phyloP scores from a whole-genome alignment of 352 stramenopile species.

The Phytophthora sp. region DNA sequence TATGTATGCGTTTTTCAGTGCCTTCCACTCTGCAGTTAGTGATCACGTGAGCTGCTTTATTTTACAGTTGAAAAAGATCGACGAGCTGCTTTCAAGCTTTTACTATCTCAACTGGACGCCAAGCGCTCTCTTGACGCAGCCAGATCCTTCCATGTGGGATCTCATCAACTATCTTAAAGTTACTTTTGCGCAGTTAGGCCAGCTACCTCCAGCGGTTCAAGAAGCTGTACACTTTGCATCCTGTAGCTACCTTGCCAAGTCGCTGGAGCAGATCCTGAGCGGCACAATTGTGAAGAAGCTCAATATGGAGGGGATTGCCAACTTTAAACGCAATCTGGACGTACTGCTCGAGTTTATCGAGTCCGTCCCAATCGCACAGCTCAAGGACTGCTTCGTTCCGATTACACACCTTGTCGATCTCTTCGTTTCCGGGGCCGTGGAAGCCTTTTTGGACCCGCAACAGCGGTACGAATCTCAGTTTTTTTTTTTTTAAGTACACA shows the following conservation, averaged over 20 bases:
- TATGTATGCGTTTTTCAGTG: slow-evolving; percentile 25
- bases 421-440: slow-evolving; percentile 62
- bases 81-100: slow-evolving; percentile 76
- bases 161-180: slow-evolving; percentile 88
- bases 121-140: slow-evolving; percentile 57
- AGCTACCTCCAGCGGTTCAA: slow-evolving; percentile 59
- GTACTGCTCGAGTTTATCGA: slow-evolving; percentile 71
- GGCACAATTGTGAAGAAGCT: slow-evolving; percentile 69
- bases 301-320: slow-evolving; percentile 72
- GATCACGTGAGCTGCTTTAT: not conserved
- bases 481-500: not conserved
- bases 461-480: slow-evolving; percentile 42
- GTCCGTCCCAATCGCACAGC: slow-evolving; percentile 60
- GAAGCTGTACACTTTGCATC: slow-evolving; percentile 81
- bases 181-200: slow-evolving; percentile 68
- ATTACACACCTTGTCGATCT: slow-evolving; percentile 73
- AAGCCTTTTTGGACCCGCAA: slow-evolving; percentile 69
- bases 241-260: slow-evolving; percentile 81
- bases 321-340: slow-evolving; percentile 82
- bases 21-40: not conserved
- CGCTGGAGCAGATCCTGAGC: slow-evolving; percentile 70
- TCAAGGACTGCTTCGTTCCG: slow-evolving; percentile 71
- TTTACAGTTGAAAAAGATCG: slow-evolving; percentile 80
- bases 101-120: slow-evolving; percentile 84
- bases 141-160: slow-evolving; percentile 83